phyloP scores from a whole-genome alignment of 352 stramenopile species.

The Pythium scleroteichum region DNA sequence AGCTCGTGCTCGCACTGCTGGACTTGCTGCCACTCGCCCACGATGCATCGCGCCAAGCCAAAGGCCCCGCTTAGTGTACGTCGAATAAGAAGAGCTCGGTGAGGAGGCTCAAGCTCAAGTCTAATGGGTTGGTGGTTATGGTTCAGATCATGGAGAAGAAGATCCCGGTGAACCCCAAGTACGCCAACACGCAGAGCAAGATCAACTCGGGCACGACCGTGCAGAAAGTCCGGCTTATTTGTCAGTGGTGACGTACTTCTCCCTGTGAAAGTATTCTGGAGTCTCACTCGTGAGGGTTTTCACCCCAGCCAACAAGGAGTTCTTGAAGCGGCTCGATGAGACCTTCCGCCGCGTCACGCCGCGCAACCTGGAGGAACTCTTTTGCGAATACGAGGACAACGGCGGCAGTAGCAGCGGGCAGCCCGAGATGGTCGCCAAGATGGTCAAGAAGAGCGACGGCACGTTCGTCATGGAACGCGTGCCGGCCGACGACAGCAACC shows the following conservation, averaged over 20 bases:
- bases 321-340: slow-evolving; percentile 80
- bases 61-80: slow-evolving; percentile 60
- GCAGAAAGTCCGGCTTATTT: slow-evolving; percentile 80
- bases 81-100: neutral
- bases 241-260: slow-evolving; percentile 34
- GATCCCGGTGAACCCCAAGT: slow-evolving; percentile 75
- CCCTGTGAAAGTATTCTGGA: too few species aligned
- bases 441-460: slow-evolving; percentile 68
- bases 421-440: slow-evolving; percentile 74
- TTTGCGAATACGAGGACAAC: slow-evolving; percentile 70
- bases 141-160: slow-evolving; percentile 74
- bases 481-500: slow-evolving; percentile 42
- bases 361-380: slow-evolving; percentile 71
- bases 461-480: slow-evolving; percentile 75
- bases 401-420: slow-evolving; percentile 35
- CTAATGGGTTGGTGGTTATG: neutral
- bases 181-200: slow-evolving; percentile 79
- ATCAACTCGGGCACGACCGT: slow-evolving; percentile 73
- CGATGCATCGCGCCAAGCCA: slow-evolving; percentile 64
- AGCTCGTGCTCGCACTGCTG: neutral
- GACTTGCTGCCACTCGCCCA: slow-evolving; percentile 7
- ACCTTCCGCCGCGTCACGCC: slow-evolving; percentile 73
- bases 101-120: too few species aligned
- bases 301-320: slow-evolving; percentile 64
- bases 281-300: too few species aligned